Conservation (phyloP, 495 filamentous ascomycete genomes). For the Tuber magnatum region DNA sequence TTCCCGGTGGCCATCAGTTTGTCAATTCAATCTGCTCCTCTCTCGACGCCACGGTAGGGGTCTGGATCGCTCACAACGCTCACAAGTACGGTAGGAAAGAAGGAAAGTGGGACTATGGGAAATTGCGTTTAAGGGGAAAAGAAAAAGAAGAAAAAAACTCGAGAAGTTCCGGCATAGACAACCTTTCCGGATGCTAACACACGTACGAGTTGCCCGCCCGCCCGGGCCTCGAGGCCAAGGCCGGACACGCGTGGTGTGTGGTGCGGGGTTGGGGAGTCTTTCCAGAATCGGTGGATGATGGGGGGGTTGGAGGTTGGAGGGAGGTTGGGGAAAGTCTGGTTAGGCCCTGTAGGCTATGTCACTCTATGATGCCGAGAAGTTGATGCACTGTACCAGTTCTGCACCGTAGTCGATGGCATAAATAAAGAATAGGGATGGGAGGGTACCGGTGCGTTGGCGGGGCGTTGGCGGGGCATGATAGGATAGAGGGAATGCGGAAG, state of each 20-base stretch:
- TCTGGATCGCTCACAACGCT: neutral
- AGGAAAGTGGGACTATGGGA: neutral
- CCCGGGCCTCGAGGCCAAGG: neutral
- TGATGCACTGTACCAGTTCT: no score
- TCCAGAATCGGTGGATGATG: neutral
- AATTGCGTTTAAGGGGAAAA: neutral
- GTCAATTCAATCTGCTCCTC: neutral
- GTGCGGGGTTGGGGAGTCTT: neutral
- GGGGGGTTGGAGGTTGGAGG: no score
- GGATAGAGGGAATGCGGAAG: no score
- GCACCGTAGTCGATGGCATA: no score
- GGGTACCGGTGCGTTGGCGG: no score
- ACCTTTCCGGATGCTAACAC: neutral
- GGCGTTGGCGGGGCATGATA: no score
- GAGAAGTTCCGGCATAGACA: neutral
- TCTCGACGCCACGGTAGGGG: neutral
- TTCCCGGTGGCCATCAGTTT: neutral
- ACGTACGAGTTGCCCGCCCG: neutral
- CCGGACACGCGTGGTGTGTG: neutral
- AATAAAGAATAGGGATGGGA: no score
- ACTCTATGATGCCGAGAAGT: no score
- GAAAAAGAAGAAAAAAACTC: neutral
- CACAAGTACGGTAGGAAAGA: no score
- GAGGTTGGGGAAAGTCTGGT: no score
- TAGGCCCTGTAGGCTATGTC: no score